Percentiles rank a stretch among this genome's conserved stretches.
phyloP scores from a whole-genome alignment of 2,329 filamentous ascomycete species.

The Magnaporthiopsis rhizophila region DNA sequence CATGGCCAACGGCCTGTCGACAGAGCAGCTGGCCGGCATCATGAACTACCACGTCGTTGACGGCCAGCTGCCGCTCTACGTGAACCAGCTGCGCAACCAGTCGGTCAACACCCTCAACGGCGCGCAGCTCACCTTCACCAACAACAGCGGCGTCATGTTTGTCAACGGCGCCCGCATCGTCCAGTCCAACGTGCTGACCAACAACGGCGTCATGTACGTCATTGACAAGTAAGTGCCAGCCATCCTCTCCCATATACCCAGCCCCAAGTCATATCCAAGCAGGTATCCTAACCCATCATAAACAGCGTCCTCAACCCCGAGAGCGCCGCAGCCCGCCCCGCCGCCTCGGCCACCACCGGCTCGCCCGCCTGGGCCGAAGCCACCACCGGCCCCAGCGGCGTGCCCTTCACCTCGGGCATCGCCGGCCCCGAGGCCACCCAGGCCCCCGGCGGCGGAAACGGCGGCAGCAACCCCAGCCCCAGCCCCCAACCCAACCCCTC shows the following conservation, averaged over 20 bases:
- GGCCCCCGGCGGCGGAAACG: constrained; percentile 21
- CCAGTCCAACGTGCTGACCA: constrained; percentile 38
- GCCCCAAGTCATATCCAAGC: too few relatives aligned
- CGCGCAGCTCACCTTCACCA: constrained; percentile 35
- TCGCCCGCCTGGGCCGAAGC: constrained; percentile 47
- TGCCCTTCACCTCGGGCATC: constrained; percentile 49
- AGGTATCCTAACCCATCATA: neutral
- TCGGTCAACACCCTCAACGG: constrained; percentile 33
- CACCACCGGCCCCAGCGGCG: constrained; percentile 32
- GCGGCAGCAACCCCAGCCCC: constrained; percentile 18
- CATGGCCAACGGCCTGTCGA: constrained; percentile 36
- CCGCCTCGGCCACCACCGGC: constrained; percentile 34
- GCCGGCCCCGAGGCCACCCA: constrained; percentile 23
- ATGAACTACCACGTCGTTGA: constrained; percentile 58
- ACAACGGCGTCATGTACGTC: constrained; percentile 50
- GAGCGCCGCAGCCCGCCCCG: constrained; percentile 35
- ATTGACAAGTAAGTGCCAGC: constrained; percentile 43
- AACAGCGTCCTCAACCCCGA: constrained; percentile 48
- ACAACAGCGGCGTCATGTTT: constrained; percentile 32
- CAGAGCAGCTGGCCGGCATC: constrained; percentile 39
- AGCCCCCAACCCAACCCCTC: constrained; percentile 13
- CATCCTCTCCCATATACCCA: too few relatives aligned
- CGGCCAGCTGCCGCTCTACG: constrained; percentile 43
- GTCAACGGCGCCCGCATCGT: constrained; percentile 43
- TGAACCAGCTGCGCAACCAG: constrained; percentile 23